Conservation (phyloP, 2,329 filamentous ascomycete species). For the Tympanopsis confertula region DNA sequence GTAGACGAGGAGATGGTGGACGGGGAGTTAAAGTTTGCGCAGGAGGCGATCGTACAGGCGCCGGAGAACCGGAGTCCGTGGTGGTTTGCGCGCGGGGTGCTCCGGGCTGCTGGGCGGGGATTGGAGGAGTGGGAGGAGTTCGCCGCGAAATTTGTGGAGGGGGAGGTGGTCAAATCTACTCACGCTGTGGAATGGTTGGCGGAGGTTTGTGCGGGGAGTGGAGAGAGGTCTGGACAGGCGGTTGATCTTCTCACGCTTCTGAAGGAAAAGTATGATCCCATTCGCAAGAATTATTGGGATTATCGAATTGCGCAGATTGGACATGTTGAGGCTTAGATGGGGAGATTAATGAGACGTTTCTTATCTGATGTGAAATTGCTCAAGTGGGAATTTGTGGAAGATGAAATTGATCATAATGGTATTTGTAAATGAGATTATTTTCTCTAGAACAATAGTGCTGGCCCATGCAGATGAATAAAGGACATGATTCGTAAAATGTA, state of each 20-base stretch:
- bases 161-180: slow-evolving; percentile 17
- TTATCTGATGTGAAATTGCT: no score
- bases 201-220: slow-evolving; percentile 25
- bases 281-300: slow-evolving; percentile 62
- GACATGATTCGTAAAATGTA: no score
- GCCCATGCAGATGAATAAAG: no score
- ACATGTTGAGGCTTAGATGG: no score
- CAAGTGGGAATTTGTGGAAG: no score
- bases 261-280: slow-evolving; percentile 56
- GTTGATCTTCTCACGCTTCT: slow-evolving; percentile 47
- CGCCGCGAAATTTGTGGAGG: slow-evolving; percentile 13
- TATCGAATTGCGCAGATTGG: slow-evolving; percentile 1
- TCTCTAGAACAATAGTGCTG: no score
- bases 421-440: no score
- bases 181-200: slow-evolving; percentile 38
- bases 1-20: slow-evolving; percentile 33
- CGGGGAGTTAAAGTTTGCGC: slow-evolving; percentile 47
- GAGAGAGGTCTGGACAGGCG: slow-evolving; percentile 28
- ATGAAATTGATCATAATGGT: no score
- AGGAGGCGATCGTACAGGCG: slow-evolving; percentile 45
- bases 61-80: slow-evolving; percentile 63
- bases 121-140: slow-evolving; percentile 10
- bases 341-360: no score
- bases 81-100: slow-evolving; percentile 54
- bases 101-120: slow-evolving; percentile 32